Evolutionary conservation across 805 yeast species (phyloP), one percentile per base, ranked within the genome.

Genomic region (Saturnispora saitoi): DNA sequence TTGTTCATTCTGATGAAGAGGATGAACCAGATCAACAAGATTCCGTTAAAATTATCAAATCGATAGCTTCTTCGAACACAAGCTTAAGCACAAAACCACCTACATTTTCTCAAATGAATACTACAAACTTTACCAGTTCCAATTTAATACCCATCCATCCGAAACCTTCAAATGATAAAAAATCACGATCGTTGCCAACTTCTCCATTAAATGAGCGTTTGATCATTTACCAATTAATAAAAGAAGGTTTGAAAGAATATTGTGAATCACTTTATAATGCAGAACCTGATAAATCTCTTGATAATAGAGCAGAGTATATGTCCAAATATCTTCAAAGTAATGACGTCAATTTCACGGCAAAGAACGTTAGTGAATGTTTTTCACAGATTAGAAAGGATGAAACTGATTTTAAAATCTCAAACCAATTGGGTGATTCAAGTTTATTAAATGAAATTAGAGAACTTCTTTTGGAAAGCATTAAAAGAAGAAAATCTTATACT

Each of bases 401-500:
- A 26, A 49, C 56, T 10, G 47, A 51, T 29, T n/a, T 34, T 12
- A 37, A 43, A 6, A 15, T 59, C 4, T 39, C 51, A 5, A 40
- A 43, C 3, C 54, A 57, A 22, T 19, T 57, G 3, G 55, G 56
- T 14, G 57, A 56, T 20, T 22, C 45, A 17, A 22, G 19, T 12
- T 24, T 39, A 11, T 26, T 60, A 3, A 28, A 56, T 4, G 47
- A 44, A 8, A 56, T 63, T 10, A 55, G 58, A 32, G 45, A 47
- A 14, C 43, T 62, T 14, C 43, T 63, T 10, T 43, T 49, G 8
- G 65, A 60, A 38, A 56, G 61, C 36, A 59, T 58, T 14, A 56
- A 59, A 28, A 49, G 56, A 43, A 52, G 67, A 11, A 63, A 61
- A 46, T 44, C 54, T 10, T 63, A 60, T 47, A 61, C 56, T 42